These are phyloP conservation scores for Butyriboletus appendiculatus DNA, from an alignment of 1,284 basidiomycete genomes.

Conservation along the genomic window DNA sequence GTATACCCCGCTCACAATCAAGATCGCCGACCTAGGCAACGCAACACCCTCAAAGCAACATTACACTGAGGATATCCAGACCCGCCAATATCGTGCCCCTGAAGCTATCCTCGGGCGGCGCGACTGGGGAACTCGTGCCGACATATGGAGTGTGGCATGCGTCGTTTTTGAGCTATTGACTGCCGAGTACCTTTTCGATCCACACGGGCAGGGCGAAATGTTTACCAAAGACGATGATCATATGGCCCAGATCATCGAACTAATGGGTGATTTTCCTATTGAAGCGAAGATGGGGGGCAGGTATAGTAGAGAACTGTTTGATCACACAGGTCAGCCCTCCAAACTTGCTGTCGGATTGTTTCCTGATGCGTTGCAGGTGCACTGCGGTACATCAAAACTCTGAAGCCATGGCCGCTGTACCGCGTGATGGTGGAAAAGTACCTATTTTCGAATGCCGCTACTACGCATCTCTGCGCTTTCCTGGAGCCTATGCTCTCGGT, in stretches of 20 bases:
- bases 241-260: constrained; percentile 91
- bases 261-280: constrained; percentile 72
- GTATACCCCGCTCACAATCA: constrained; percentile 68
- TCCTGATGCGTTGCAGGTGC: constrained; percentile 40
- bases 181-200: constrained; percentile 88
- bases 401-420: constrained; percentile 84
- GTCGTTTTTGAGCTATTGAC: constrained; percentile 87
- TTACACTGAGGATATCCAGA: constrained; percentile 94
- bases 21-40: constrained; percentile 91
- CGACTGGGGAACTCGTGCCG: constrained; percentile 85
- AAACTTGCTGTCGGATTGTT: background rate
- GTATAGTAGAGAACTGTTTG: constrained; percentile 84
- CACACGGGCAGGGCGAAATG: constrained; percentile 77
- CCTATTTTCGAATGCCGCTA: constrained; percentile 61
- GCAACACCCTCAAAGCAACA: constrained; percentile 83
- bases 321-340: constrained; percentile 60
- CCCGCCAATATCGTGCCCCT: constrained; percentile 88
- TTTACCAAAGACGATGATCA: constrained; percentile 95
- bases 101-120: constrained; percentile 87
- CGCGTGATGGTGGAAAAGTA: constrained; percentile 88
- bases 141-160: constrained; percentile 89
- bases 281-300: constrained; percentile 81
- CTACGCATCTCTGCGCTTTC: constrained; percentile 66
- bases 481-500: constrained; percentile 78
- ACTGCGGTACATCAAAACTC: constrained; percentile 74